phyloP scores from a whole-genome alignment of 495 filamentous ascomycete genomes.

The Neurospora sp. region DNA sequence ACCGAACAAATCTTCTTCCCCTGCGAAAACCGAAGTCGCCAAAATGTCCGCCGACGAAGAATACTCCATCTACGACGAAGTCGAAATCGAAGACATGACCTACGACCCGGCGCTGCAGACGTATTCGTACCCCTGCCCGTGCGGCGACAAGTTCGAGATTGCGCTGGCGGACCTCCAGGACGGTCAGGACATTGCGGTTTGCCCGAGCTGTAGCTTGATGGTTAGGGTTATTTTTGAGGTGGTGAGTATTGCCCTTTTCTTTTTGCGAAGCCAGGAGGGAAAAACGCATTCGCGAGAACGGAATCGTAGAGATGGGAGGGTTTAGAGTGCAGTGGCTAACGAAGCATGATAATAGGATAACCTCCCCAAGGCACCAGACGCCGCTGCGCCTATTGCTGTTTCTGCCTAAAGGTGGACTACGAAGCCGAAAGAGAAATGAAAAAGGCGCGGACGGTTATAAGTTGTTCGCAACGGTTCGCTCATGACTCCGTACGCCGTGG shows the following conservation, averaged over 20 bases:
- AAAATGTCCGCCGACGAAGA: slow-evolving; percentile 54
- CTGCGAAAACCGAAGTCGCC: not conserved
- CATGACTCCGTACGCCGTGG: not conserved
- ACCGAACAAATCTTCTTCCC: not conserved
- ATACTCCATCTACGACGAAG: slow-evolving; percentile 85
- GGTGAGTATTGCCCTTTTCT: slow-evolving; percentile 38
- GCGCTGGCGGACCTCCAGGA: slow-evolving; percentile 74
- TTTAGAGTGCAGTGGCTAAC: not conserved
- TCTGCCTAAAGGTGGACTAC: slow-evolving; percentile 5
- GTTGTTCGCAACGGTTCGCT: not conserved
- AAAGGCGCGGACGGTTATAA: not conserved
- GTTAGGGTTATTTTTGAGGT: slow-evolving; percentile 87
- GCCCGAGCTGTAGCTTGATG: slow-evolving; percentile 93
- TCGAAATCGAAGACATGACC: slow-evolving; percentile 99
- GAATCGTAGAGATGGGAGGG: too few species aligned
- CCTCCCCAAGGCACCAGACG: slow-evolving; percentile 15
- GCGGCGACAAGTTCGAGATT: slow-evolving; percentile 96
- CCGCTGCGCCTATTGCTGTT: slow-evolving; percentile 5
- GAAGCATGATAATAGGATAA: slow-evolving; percentile 23
- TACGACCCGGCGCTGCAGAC: slow-evolving; percentile 73
- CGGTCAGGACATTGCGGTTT: slow-evolving; percentile 85
- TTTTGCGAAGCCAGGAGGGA: too few species aligned
- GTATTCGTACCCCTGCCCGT: slow-evolving; percentile 94
- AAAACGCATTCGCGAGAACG: too few species aligned
- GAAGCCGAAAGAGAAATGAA: not conserved